phyloP scores from a whole-genome alignment of 2,329 filamentous ascomycete species.

The Phialocephala subalpina region DNA sequence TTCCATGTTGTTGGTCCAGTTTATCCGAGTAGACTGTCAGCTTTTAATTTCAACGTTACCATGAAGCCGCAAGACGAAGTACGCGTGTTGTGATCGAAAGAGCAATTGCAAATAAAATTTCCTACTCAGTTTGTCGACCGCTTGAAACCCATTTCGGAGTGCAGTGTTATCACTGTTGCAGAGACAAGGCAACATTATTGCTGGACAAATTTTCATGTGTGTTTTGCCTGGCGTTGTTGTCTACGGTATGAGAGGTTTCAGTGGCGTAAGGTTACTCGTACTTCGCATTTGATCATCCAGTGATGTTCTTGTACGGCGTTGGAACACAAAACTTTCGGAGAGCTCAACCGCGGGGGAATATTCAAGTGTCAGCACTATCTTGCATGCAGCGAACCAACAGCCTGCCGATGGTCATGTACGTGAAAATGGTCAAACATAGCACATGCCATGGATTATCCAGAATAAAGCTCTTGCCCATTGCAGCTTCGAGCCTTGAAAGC shows the following conservation, averaged over 20 bases:
- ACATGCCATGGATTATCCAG: not conserved
- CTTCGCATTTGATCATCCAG: not conserved
- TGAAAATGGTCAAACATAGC: not conserved
- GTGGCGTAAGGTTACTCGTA: too few relatives aligned
- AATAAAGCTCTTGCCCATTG: not conserved
- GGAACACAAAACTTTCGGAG: too few relatives aligned
- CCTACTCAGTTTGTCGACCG: not conserved
- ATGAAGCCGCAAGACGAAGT: not conserved
- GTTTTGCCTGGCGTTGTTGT: too few relatives aligned
- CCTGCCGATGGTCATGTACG: not conserved
- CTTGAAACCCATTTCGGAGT: too few relatives aligned
- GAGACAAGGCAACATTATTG: too few relatives aligned
- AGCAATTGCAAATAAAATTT: not conserved
- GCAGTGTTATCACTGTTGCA: too few relatives aligned
- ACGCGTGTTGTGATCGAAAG: not conserved
- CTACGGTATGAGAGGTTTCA: not conserved
- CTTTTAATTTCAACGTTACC: not conserved
- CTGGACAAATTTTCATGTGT: too few relatives aligned
- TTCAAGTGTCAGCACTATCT: not conserved
- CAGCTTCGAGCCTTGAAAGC: not conserved
- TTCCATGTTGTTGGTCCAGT: not conserved
- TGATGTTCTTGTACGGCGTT: too few relatives aligned
- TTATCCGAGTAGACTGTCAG: not conserved
- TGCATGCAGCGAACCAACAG: not conserved
- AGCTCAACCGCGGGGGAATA: too few relatives aligned